Conservation (phyloP, 2,329 filamentous ascomycete species). For the Fusarium sp. region DNA sequence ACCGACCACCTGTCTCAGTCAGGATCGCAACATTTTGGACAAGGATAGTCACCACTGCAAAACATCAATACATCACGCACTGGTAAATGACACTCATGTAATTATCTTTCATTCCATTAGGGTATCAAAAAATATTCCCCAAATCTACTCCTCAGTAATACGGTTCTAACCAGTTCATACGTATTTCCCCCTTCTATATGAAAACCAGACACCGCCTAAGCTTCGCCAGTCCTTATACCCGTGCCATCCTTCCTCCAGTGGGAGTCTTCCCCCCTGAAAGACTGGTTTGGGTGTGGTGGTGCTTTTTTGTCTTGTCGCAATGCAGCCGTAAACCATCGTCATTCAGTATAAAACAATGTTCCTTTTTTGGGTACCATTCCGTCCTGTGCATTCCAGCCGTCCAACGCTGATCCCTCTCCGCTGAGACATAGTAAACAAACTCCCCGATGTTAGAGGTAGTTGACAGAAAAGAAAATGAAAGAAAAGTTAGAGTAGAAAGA, state of each 20-base stretch:
- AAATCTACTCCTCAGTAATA: conserved; percentile 40
- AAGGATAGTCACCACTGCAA: neutral
- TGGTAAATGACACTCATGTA: conserved; percentile 11
- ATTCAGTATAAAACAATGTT: conserved; percentile 47
- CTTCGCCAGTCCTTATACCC: conserved; percentile 27
- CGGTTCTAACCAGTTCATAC: conserved; percentile 46
- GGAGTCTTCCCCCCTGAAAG: conserved; percentile 14
- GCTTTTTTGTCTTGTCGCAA: conserved; percentile 46
- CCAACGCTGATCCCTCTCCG: conserved; percentile 38
- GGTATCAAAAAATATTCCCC: conserved; percentile 42
- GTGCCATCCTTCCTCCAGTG: conserved; percentile 16
- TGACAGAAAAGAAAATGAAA: conserved; percentile 25
- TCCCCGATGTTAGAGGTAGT: conserved; percentile 16
- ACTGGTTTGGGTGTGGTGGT: conserved; percentile 32
- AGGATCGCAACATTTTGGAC: neutral
- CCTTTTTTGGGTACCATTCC: conserved; percentile 46
- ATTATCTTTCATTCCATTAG: conserved; percentile 45
- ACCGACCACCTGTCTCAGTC: conserved; percentile 11
- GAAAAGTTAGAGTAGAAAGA: conserved; percentile 24
- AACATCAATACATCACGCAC: conserved; percentile 3
- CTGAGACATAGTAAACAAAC: conserved; percentile 39
- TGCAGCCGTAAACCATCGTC: conserved; percentile 50
- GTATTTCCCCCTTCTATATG: conserved; percentile 42
- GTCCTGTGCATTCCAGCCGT: conserved; percentile 41
- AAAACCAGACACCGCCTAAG: conserved; percentile 36